These are phyloP conservation scores for Bipolaris cookei DNA, from an alignment of 2,329 filamentous ascomycete genomes.

Conservation along the genomic window DNA sequence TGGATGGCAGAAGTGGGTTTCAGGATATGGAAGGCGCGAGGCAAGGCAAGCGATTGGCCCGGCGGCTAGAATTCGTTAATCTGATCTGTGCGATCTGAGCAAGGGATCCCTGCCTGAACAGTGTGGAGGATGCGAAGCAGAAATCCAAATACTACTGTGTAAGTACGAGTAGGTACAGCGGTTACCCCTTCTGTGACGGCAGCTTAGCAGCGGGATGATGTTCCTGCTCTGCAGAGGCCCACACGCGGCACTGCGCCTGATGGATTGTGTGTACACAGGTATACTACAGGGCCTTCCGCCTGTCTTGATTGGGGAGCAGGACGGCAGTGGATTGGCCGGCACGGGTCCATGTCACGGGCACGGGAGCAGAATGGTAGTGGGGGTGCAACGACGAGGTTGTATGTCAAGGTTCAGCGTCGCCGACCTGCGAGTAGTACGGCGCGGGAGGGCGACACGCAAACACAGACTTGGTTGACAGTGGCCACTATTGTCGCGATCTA, in stretches of 20 bases:
- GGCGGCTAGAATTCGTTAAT: constrained; percentile 45
- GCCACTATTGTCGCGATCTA: constrained; percentile 40
- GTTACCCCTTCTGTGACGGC: constrained; percentile 5
- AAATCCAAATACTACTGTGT: constrained; percentile 10
- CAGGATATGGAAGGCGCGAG: constrained; percentile 24
- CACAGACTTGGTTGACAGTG: constrained; percentile 20
- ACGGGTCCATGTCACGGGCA: constrained; percentile 12
- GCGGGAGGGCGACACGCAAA: constrained; percentile 12
- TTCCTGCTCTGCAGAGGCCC: constrained; percentile 1
- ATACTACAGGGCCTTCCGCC: constrained; percentile 16
- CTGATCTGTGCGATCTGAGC: constrained; percentile 41
- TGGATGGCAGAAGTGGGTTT: constrained; percentile 35
- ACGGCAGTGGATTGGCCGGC: constrained; percentile 9
- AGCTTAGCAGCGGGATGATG: background rate
- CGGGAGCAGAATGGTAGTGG: constrained; percentile 21
- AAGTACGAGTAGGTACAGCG: background rate
- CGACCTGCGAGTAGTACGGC: constrained; percentile 37
- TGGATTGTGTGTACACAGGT: too few relatives aligned
- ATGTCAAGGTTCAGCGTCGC: constrained; percentile 34
- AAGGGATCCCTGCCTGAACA: constrained; percentile 31
- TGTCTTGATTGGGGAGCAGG: constrained; percentile 24
- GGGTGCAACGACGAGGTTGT: constrained; percentile 23
- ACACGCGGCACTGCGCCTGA: background rate
- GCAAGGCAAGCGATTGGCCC: constrained; percentile 34
- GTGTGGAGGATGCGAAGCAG: constrained; percentile 11